phyloP scores from a whole-genome alignment of 192 early-diverging fungal genomes.

The Podila horticola region DNA sequence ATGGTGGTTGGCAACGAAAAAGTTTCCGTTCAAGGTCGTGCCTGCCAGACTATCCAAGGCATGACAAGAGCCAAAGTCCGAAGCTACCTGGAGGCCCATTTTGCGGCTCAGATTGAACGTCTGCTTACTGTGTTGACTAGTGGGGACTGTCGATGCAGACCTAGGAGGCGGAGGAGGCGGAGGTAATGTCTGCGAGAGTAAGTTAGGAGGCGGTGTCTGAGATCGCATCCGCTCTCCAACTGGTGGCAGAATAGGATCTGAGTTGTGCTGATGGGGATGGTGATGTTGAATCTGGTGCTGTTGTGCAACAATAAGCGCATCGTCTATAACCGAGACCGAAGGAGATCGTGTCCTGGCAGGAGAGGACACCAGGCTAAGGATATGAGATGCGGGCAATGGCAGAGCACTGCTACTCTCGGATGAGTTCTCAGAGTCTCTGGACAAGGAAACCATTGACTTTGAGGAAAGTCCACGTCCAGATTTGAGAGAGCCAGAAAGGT shows the following conservation, averaged over 20 bases:
- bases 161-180: constrained; percentile 19
- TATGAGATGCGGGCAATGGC: constrained; percentile 2
- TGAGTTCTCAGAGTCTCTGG: constrained; percentile 19
- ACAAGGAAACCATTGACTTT: constrained; percentile 33
- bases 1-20: constrained; percentile 48
- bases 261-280: constrained; percentile 2
- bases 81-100: constrained; percentile 25
- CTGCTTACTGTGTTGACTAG: constrained; percentile 6
- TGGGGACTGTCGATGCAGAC: constrained; percentile 4
- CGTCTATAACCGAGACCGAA: constrained; percentile 36
- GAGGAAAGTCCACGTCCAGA: constrained; percentile 11
- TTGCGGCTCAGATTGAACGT: constrained; percentile 25
- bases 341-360: constrained; percentile 22
- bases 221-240: background rate
- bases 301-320: constrained; percentile 15
- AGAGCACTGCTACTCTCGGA: constrained; percentile 1
- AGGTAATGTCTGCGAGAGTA: constrained; percentile 9
- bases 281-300: constrained; percentile 5
- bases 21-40: constrained; percentile 21
- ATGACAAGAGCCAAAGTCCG: constrained; percentile 16
- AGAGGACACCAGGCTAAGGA: background rate
- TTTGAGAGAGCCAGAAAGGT: background rate
- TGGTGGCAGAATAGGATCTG: constrained; percentile 1
- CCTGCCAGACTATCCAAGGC: constrained; percentile 17
- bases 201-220: constrained; percentile 9